Percentiles rank a stretch among this genome's conserved stretches.
Evolutionary conservation across 2,329 filamentous ascomycete species (phyloP).

Genomic region (Magnaporthiopsis incrustans): DNA sequence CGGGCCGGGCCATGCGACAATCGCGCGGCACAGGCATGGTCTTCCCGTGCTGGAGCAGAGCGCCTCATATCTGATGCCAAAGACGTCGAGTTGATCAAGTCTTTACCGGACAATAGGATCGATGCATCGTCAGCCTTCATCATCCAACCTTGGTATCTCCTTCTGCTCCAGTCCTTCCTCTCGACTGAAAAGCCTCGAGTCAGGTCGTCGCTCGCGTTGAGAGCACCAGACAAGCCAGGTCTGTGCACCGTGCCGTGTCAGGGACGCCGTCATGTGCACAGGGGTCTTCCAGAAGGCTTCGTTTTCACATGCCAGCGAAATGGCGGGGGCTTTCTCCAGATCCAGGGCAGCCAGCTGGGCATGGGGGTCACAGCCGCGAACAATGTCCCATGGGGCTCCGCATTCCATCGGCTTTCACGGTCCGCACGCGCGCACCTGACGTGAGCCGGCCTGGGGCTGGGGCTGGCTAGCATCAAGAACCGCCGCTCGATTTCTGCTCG

Average conservation of each 20-base stretch:
- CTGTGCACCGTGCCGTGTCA: background rate
- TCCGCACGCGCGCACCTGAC: background rate
- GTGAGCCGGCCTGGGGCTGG: background rate
- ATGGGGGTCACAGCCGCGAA: background rate
- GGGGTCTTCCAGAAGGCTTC: background rate
- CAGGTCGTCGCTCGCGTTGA: background rate
- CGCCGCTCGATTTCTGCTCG: too few species aligned
- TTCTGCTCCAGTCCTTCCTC: background rate
- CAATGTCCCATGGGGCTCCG: background rate
- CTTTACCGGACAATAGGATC: too few species aligned
- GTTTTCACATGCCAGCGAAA: background rate
- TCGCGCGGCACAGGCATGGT: background rate
- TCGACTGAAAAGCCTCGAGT: background rate
- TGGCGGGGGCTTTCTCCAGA: background rate
- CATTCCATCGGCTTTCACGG: constrained; percentile 2
- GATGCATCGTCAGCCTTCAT: background rate
- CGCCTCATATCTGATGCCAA: too few species aligned
- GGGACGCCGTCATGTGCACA: background rate
- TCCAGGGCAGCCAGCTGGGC: background rate
- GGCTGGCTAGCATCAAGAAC: too few species aligned
- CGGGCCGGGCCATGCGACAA: background rate
- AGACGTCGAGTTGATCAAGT: too few species aligned
- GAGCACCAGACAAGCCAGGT: background rate
- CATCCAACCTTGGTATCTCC: background rate
- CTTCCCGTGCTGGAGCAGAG: background rate